Conservation (phyloP, 768 basidiomycete genomes). For the Boletus patriciae region DNA sequence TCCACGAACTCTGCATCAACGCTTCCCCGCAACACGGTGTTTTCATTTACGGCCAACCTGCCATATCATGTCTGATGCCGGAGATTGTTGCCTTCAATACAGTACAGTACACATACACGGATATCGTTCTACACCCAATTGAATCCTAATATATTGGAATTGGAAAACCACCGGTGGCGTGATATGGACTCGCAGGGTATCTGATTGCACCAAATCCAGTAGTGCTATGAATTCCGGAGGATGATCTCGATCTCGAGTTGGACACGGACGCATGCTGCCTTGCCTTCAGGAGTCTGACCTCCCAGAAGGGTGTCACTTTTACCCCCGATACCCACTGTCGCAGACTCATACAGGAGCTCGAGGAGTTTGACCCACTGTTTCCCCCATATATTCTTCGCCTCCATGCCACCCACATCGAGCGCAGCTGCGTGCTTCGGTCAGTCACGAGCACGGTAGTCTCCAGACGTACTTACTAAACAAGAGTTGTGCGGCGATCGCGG, state of each 20-base stretch:
- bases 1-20: constrained; percentile 15
- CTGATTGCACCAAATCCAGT: constrained; percentile 8
- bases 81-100: constrained; percentile 6
- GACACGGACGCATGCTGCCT: constrained; percentile 61
- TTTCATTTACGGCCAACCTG: constrained; percentile 24
- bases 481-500: constrained; percentile 62
- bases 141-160: constrained; percentile 5
- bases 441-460: neutral
- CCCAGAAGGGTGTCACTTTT: constrained; percentile 46
- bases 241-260: constrained; percentile 68
- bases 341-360: constrained; percentile 60
- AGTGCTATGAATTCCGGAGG: constrained; percentile 34
- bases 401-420: constrained; percentile 65
- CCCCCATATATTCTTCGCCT: constrained; percentile 68
- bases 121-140: constrained; percentile 13
- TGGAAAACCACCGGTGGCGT: constrained; percentile 19
- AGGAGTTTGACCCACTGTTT: constrained; percentile 77
- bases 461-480: constrained; percentile 52
- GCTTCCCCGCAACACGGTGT: constrained; percentile 30
- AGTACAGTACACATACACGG: constrained; percentile 20
- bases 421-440: constrained; percentile 47
- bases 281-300: constrained; percentile 58
- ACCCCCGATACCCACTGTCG: constrained; percentile 51
- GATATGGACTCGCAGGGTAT: constrained; percentile 1
- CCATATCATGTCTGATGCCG: constrained; percentile 3